Base-by-base conservation (phyloP, 805 yeast genomes). In the Cyberlindnera subsufficiens region DNA sequence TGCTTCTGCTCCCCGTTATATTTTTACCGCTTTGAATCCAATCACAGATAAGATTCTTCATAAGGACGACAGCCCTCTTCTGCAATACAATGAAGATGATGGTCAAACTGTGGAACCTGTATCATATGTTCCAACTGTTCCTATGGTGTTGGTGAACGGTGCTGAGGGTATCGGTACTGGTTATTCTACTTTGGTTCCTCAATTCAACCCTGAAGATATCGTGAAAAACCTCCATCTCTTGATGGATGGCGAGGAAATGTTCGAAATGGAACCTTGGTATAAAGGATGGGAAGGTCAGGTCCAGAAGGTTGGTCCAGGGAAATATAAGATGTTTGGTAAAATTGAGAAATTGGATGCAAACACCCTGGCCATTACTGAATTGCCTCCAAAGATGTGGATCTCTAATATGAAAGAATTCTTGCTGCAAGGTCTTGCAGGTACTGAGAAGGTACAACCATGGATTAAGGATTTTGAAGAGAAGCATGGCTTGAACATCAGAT, bases 161-260 rank as follows among this genome's bases (percentile, higher is more conserved):
- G 75, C 91, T 8, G 99, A 93, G 65, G 99, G 99, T 68, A 93
- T 93, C 62, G 99, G 99, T 49, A 90, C 99, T 37, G 99, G 99
- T 52, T 93, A 98, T 97, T 86, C 96, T 51, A 89, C 98, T 1
- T 80, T 78, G 47, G 83, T 93, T 49, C 99, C 99, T 1, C 80
- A 86, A 33, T 91, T 77, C 66, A 89, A 93, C 60, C 99, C 99
- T 0, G 55, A 62, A 13, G 98, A 91, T 58, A 70, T 93, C 46
- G 88, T 88, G 20, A 67, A 64, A 3, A 93, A 93, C 54, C 68
- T 93, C 29, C 77, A 78, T 45, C 77, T 76, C 33, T 59, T 93
- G 54, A 80, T 93, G 88, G 68, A 72, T 16, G 85, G 79, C 9
- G 83, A 87, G 55, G 85, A 78, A 30, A 59, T 79, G 65, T 72